Conservation (phyloP, 768 basidiomycete genomes). For the Russula griseocarnosa region DNA sequence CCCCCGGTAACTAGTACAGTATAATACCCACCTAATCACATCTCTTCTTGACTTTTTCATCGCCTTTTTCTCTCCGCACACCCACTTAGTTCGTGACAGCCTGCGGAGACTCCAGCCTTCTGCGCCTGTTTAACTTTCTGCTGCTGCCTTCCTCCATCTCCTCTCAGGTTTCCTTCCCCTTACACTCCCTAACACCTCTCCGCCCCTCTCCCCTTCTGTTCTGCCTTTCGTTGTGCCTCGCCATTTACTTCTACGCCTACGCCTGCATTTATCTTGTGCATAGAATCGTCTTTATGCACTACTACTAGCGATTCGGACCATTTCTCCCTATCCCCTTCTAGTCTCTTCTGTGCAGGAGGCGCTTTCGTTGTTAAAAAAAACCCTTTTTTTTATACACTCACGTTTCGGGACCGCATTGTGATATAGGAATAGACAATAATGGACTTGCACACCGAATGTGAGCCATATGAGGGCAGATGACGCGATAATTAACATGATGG, state of each 20-base stretch:
- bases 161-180: not conserved
- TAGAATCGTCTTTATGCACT: not conserved
- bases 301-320: constrained; percentile 6
- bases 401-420: not conserved
- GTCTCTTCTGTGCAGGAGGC: not conserved
- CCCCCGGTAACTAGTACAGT: constrained; percentile 8
- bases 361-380: not conserved
- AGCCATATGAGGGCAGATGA: not conserved
- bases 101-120: not conserved
- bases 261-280: not conserved
- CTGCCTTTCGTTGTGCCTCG: too few species aligned
- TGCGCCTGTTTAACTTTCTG: too few species aligned
- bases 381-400: not conserved
- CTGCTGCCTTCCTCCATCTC: too few species aligned
- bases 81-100: not conserved
- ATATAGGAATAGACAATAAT: constrained; percentile 3
- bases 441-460: constrained; percentile 9
- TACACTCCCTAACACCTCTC: not conserved
- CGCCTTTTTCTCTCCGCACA: not conserved
- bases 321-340: too few species aligned
- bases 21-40: constrained; percentile 22
- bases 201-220: too few species aligned
- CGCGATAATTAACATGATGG: not conserved
- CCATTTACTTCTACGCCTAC: not conserved
- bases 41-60: not conserved